phyloP scores from a whole-genome alignment of 495 filamentous ascomycete species.

The Penicillium bovifimosum region DNA sequence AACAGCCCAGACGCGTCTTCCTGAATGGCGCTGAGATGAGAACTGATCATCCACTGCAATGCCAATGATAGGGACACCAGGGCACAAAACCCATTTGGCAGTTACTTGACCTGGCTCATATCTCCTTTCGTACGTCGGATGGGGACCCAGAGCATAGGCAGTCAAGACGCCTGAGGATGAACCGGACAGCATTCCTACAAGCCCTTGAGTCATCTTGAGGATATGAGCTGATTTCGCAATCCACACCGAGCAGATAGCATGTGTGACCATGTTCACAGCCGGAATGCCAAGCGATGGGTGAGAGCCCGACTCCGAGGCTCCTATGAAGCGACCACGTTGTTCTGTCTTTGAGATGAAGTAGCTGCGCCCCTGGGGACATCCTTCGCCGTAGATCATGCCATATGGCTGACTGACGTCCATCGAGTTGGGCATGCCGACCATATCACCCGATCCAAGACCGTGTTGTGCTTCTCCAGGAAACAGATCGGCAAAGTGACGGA shows the following conservation, averaged over 20 bases:
- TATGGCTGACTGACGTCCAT: conserved; percentile 85
- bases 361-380: conserved; percentile 68
- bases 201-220: conserved; percentile 64
- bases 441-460: conserved; percentile 69
- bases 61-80: conserved; percentile 85
- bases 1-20: conserved; percentile 76
- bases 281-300: conserved; percentile 62
- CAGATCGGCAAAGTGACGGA: conserved; percentile 69
- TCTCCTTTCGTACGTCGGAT: conserved; percentile 59
- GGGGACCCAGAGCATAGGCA: conserved; percentile 68
- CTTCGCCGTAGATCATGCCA: conserved; percentile 81
- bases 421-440: conserved; percentile 71
- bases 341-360: conserved; percentile 74
- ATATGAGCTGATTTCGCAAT: conserved; percentile 77
- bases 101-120: conserved; percentile 71
- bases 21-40: conserved; percentile 57
- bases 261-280: conserved; percentile 51
- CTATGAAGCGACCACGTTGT: conserved; percentile 70
- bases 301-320: conserved; percentile 44
- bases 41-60: conserved; percentile 82
- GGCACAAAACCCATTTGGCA: conserved; percentile 81
- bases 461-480: conserved; percentile 69
- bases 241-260: conserved; percentile 76
- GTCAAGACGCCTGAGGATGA: conserved; percentile 84
- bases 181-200: conserved; percentile 77